Evolutionary conservation across 2,329 filamentous ascomycete species (phyloP).

Genomic region (Fusarium ramigenum): DNA sequence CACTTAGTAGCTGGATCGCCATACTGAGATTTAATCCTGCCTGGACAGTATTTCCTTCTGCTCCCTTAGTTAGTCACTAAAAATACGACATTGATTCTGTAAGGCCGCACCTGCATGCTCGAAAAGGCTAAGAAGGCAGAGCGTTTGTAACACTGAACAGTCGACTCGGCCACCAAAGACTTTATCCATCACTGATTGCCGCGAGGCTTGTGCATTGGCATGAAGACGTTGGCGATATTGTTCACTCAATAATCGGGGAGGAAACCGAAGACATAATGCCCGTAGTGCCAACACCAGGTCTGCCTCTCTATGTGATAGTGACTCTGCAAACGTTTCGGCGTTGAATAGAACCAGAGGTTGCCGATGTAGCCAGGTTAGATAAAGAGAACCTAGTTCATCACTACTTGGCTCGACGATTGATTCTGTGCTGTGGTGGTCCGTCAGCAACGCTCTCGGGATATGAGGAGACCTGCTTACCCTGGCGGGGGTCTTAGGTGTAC

Average conservation of each 20-base stretch:
- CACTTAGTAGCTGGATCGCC: neutral
- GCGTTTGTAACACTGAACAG: neutral
- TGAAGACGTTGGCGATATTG: neutral
- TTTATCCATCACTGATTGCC: neutral
- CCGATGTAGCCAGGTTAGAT: neutral
- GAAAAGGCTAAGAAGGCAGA: neutral
- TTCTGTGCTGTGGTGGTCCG: neutral
- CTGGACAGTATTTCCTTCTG: neutral
- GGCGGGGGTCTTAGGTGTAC: neutral
- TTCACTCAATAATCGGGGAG: neutral
- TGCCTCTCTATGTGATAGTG: neutral
- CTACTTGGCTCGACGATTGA: neutral
- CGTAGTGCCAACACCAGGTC: neutral
- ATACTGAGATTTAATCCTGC: neutral
- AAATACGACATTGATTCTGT: too few species aligned
- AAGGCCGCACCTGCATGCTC: neutral
- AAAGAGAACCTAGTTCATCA: neutral
- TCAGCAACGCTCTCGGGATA: neutral
- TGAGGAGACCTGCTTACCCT: neutral
- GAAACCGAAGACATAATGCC: neutral
- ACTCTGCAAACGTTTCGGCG: neutral
- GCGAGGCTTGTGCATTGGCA: neutral
- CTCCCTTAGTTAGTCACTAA: too few species aligned
- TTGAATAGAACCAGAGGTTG: neutral
- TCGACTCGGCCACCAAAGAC: neutral